Base-by-base conservation (phyloP, 495 filamentous ascomycete species). In the Rostrohypoxylon terebratum region DNA sequence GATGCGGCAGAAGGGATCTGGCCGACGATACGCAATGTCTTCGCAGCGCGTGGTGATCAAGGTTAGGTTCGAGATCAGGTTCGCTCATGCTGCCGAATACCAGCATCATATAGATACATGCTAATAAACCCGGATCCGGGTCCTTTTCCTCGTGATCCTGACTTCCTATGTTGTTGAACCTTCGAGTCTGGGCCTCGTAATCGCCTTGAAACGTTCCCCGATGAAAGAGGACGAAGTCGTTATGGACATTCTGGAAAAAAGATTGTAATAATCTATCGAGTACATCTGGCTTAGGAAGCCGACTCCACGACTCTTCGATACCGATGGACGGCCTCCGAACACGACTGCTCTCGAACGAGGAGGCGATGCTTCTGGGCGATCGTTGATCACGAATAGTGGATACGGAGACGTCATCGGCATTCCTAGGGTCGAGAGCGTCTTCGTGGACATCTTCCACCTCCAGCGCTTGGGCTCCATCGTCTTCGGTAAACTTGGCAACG, bases 21-120 rank as follows among this genome's bases (percentile, higher is more conserved):
- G 73, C 80, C 31, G 75, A 77, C 25, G 68, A 74, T 47, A 76
- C 77, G 73, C 75, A 84, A 63, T 69, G 77, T 38, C 36, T 72
- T 77, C 72, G 70, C 75, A 65, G 73, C 0, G 50, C 47, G 14
- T 57, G 38, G 74, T 57, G 72, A 74, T 51, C 62, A 53, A 67
- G 69, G 69, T 61, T 75, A 63, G 42, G 76, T 66, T 60, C 66
- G 40, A 66, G 75, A 48, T 44, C 75, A 47, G 60, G 67, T 71
- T 63, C 75, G 73, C 55, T 78, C 71, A 63, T 69, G 36, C 66
- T 69, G 38, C 81, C 78, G 42, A 85, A 80, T 14, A 81, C 79
- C 6, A 84, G 67, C 60, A 83, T 77, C 79, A 83, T 83, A 21
- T 81, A 78, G 33, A 85, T 76, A 68, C 80, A 81, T 68, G 81